Conservation (phyloP, 495 filamentous ascomycete genomes). For the Immersiella caudata region DNA sequence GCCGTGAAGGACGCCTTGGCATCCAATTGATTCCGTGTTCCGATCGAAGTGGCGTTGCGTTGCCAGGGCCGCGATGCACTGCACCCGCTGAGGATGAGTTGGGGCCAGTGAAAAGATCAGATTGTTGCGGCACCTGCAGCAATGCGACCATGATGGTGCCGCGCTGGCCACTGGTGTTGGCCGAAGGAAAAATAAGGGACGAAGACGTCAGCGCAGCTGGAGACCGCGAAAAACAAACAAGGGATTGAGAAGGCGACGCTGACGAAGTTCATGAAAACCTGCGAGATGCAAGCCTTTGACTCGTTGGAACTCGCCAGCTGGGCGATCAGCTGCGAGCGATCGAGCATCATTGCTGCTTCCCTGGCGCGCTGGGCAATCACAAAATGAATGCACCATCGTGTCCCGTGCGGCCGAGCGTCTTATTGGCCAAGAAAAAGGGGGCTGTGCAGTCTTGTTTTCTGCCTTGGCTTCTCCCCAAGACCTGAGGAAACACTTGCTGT, state of each 20-base stretch:
- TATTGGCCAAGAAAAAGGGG: constrained; percentile 9
- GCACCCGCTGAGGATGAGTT: background rate
- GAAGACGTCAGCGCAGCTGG: background rate
- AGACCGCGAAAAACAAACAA: background rate
- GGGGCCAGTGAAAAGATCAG: constrained; percentile 6
- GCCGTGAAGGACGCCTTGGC: background rate
- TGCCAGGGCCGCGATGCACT: constrained; percentile 3
- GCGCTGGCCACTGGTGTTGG: background rate
- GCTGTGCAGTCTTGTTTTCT: constrained; percentile 10
- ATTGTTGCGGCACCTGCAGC: background rate
- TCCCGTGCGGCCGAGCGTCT: background rate
- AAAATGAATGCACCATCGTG: background rate
- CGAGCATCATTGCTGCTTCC: background rate
- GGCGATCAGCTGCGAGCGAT: constrained; percentile 4
- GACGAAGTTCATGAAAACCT: background rate
- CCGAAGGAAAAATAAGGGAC: background rate
- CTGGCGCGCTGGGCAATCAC: background rate
- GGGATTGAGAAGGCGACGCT: background rate
- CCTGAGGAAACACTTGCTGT: constrained; percentile 1
- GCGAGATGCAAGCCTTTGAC: background rate
- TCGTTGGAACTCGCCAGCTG: background rate
- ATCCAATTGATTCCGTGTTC: background rate
- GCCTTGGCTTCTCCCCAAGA: background rate
- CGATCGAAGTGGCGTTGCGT: constrained; percentile 5
- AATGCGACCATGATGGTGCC: background rate